These are phyloP conservation scores for Pythium rhizo-oryzae DNA, from an alignment of 352 stramenopile genomes.

Conservation along the genomic window DNA sequence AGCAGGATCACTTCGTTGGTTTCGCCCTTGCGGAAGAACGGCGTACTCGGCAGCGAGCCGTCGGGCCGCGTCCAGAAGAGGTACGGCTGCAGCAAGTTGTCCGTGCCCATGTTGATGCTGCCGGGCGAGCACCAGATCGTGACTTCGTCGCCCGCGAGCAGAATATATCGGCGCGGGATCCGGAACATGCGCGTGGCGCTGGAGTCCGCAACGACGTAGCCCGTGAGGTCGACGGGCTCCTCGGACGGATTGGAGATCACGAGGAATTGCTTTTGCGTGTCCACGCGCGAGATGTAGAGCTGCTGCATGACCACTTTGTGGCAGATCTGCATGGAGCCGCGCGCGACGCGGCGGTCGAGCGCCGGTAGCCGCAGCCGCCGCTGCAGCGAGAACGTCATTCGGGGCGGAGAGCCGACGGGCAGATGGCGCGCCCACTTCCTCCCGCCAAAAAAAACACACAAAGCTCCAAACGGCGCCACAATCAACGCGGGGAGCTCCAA, in stretches of 20 bases:
- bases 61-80: conserved; percentile 75
- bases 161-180: conserved; percentile 70
- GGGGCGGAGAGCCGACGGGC: background rate
- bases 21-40: conserved; percentile 51
- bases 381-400: conserved; percentile 67
- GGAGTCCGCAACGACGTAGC: conserved; percentile 55
- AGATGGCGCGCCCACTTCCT: conserved; percentile 12
- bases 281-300: conserved; percentile 79
- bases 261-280: conserved; percentile 77
- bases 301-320: conserved; percentile 86
- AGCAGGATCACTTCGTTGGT: conserved; percentile 76
- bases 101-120: conserved; percentile 64
- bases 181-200: conserved; percentile 53
- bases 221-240: conserved; percentile 66
- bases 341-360: conserved; percentile 72
- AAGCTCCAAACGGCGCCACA: conserved; percentile 5
- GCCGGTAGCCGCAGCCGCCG: conserved; percentile 60
- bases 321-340: conserved; percentile 83
- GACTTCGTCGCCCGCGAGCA: conserved; percentile 77
- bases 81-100: conserved; percentile 80
- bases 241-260: conserved; percentile 85
- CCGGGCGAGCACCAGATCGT: conserved; percentile 80
- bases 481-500: background rate
- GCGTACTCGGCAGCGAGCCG: conserved; percentile 54
- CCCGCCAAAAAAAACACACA: conserved; percentile 20